Conservation (phyloP, 2,329 filamentous ascomycete genomes). For the Diaporthe batatas region DNA sequence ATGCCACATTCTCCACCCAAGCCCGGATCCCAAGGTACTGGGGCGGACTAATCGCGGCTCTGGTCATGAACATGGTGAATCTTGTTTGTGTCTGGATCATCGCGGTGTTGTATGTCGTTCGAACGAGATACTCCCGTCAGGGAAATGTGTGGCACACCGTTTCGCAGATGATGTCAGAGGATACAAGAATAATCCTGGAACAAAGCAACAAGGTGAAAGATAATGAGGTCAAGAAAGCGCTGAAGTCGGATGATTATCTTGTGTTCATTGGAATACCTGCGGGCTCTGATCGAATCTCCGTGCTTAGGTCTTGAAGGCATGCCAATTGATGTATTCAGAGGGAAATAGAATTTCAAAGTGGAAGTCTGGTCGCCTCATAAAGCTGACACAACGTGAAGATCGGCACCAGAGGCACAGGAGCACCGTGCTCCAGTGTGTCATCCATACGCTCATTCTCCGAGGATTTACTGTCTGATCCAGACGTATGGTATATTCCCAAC, state of each 20-base stretch:
- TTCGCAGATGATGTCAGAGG: conserved; percentile 1
- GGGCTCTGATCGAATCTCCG: background rate
- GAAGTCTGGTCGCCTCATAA: too few species aligned
- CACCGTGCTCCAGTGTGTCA: too few species aligned
- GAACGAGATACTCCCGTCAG: background rate
- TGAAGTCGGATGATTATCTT: background rate
- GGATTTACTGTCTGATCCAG: too few species aligned
- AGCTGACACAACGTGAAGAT: too few species aligned
- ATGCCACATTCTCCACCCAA: background rate
- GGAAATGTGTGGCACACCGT: conserved; percentile 2
- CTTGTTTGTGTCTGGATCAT: background rate
- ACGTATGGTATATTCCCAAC: too few species aligned
- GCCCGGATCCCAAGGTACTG: background rate
- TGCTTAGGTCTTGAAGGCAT: background rate
- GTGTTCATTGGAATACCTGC: background rate
- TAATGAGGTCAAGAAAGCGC: background rate
- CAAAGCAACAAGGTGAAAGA: background rate
- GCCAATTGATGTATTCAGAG: too few species aligned
- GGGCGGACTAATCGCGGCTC: background rate
- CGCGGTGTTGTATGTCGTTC: background rate
- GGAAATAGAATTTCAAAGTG: too few species aligned
- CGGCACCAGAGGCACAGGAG: too few species aligned
- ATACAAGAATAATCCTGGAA: background rate
- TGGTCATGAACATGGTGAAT: background rate
- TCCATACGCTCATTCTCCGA: too few species aligned